These are phyloP conservation scores for Cryphonectria radicalis DNA, from an alignment of 2,329 filamentous ascomycete genomes.

Conservation along the genomic window DNA sequence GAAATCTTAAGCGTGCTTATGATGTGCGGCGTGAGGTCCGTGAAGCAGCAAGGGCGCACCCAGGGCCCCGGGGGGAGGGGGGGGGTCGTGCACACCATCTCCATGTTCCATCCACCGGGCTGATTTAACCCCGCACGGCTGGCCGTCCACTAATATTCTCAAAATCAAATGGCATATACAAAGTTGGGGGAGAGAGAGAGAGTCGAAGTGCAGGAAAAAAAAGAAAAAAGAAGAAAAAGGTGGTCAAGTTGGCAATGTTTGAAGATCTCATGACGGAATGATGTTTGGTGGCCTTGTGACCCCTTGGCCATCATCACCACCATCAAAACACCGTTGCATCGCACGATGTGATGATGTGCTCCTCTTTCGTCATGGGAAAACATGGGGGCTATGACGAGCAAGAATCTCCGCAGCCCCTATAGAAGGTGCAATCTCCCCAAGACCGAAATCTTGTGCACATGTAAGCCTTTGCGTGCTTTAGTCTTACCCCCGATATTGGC, in stretches of 20 bases:
- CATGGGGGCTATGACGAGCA: neutral
- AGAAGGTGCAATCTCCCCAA: neutral
- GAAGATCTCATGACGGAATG: neutral
- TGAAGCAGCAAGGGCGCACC: no score
- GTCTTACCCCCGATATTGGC: no score
- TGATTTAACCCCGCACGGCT: neutral
- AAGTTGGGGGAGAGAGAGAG: neutral
- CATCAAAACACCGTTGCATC: neutral
- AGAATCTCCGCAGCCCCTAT: neutral
- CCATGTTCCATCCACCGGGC: neutral
- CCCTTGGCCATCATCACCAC: neutral
- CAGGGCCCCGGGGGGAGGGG: no score
- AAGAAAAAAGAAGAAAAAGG: no score
- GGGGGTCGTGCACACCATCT: no score
- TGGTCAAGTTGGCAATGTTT: neutral
- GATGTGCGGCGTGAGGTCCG: no score
- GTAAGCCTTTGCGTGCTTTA: no score
- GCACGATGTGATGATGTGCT: neutral
- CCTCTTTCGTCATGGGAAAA: neutral
- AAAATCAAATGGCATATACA: neutral
- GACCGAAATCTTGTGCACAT: no score
- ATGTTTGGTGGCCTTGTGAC: neutral
- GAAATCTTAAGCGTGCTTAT: no score
- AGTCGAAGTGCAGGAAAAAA: no score
- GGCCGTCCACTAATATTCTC: neutral